Conservation (phyloP, 2,329 filamentous ascomycete genomes). For the Proliferodiscus dingleyae region DNA sequence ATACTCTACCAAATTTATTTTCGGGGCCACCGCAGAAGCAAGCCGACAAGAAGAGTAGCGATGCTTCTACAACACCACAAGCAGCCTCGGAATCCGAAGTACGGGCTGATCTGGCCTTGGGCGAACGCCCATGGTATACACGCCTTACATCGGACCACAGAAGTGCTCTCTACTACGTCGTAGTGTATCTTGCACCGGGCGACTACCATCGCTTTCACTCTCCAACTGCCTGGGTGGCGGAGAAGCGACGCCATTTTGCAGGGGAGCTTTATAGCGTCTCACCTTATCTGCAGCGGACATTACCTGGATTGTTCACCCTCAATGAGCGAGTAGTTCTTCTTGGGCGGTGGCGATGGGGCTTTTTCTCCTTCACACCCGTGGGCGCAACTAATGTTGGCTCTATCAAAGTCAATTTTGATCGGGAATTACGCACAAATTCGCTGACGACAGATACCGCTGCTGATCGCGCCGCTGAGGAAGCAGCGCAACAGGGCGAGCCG, state of each 20-base stretch:
- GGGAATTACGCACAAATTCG: conserved; percentile 87
- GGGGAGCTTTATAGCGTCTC: conserved; percentile 94
- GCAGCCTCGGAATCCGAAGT: conserved; percentile 78
- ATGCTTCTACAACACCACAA: conserved; percentile 67
- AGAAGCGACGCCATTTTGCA: conserved; percentile 92
- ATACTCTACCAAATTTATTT: conserved; percentile 82
- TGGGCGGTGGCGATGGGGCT: conserved; percentile 92
- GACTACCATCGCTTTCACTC: conserved; percentile 99
- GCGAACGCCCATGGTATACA: conserved; percentile 66
- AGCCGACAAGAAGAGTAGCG: conserved; percentile 45
- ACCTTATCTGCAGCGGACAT: conserved; percentile 85
- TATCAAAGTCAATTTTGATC: conserved; percentile 95
- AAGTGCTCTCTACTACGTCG: conserved; percentile 83
- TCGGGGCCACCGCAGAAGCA: conserved; percentile 57
- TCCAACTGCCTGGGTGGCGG: conserved; percentile 90
- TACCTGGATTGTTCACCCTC: conserved; percentile 91
- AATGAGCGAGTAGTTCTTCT: conserved; percentile 94
- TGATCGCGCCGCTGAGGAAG: conserved; percentile 77
- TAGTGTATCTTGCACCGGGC: conserved; percentile 92
- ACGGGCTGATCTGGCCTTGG: conserved; percentile 72
- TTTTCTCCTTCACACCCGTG: conserved; percentile 94
- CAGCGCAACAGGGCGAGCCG: conserved; percentile 67
- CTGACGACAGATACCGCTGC: conserved; percentile 89
- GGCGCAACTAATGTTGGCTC: conserved; percentile 96
- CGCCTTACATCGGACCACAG: conserved; percentile 56